Base-by-base conservation (phyloP, 768 basidiomycete species). In the Rhizopogon vesiculosus region DNA sequence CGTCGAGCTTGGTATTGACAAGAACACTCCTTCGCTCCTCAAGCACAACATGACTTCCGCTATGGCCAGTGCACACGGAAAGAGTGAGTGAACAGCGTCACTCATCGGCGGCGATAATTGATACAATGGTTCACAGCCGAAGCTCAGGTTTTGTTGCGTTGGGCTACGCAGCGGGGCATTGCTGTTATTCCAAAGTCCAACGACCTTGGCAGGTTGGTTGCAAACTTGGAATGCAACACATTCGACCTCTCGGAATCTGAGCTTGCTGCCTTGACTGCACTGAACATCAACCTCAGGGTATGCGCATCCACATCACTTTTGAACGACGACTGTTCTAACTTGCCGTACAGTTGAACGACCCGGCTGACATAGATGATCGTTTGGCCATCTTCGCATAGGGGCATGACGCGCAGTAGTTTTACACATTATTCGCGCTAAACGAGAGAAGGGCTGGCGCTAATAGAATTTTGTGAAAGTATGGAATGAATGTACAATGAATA, bases 151-250 rank as follows among this genome's bases (percentile, higher is more conserved):
- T 71, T 91, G 40, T 78, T 93, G 52, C 79, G 88, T 60, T 93
- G 90, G 90, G 82, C 87, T 2, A 87, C 85, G 13, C 87, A 90
- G 63, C 83, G 82, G 39, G 84, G 81, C 9, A 77, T 91, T 56
- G 84, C 85, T 35, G 84, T 91, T 44, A 81, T 93, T 58, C 90
- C 90, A 45, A 93, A 93, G 76, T 81, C 78, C 49, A 83, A 82
- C 66, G 62, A 74, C 59, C 50, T 58, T 3, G 57, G 65, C 7
- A 75, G 78, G 51, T 61, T 78, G 55, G 61, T 63, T 18, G 61
- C 73, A 59, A 83, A 83, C 73, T 61, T 86, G 60, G 64, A 76
- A 42, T 74, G 74, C 64, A 66, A 71, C 56, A 66, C 66, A 35
- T 78, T 80, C 58, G 69, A 83, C 59, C 76, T 93, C 44, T 69